Conservation (phyloP, 192 early-diverging fungal genomes). For the Podochytrium sp. region DNA sequence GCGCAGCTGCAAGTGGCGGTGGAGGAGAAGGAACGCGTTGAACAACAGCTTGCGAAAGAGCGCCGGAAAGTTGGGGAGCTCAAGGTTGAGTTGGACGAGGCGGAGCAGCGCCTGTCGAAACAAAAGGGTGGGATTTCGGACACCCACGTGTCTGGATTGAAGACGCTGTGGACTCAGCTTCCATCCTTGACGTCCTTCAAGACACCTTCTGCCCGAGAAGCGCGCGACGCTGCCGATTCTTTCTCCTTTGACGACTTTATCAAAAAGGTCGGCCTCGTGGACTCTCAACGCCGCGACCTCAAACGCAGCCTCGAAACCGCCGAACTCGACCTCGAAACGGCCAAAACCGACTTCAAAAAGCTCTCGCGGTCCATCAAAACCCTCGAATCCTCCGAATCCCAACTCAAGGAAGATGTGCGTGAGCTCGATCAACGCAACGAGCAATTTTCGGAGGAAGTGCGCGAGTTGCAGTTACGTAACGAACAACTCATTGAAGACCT, state of each 20-base stretch:
- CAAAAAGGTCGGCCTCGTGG: background rate
- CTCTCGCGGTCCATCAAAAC: background rate
- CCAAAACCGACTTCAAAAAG: background rate
- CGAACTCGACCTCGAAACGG: background rate
- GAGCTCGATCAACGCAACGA: background rate
- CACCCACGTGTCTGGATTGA: background rate
- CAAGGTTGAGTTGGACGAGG: constrained; percentile 19
- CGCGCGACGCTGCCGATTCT: background rate
- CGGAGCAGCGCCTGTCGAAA: too few relatives aligned
- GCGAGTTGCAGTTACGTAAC: background rate
- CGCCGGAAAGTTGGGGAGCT: constrained; percentile 32
- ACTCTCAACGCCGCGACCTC: background rate
- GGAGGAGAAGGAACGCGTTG: constrained; percentile 41
- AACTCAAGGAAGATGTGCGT: background rate
- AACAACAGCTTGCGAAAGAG: constrained; percentile 32
- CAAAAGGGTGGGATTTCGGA: constrained; percentile 6
- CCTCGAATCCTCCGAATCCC: too few relatives aligned
- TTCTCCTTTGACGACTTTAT: background rate
- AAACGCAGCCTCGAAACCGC: background rate
- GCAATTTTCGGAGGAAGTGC: background rate
- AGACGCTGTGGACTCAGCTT: background rate
- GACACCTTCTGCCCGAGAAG: background rate
- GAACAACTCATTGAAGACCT: background rate
- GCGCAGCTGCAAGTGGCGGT: constrained; percentile 45
- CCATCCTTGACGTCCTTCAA: background rate